These are phyloP conservation scores for Asclepias syriaca DNA, from an alignment of 257 asterid genomes.

Conservation along the genomic window DNA sequence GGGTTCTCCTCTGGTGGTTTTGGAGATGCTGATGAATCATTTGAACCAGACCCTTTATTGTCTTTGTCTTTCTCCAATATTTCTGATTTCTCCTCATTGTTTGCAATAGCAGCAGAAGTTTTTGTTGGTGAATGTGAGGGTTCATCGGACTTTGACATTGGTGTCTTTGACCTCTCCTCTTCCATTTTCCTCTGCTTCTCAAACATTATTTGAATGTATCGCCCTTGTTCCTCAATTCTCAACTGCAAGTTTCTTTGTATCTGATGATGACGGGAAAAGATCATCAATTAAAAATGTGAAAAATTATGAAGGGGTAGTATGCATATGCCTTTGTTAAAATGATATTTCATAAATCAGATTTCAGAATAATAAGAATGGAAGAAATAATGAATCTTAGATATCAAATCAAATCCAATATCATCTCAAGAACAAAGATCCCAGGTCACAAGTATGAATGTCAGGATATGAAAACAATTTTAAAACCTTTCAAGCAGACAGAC, in stretches of 20 bases:
- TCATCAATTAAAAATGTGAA: not conserved
- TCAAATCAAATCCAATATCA: not conserved
- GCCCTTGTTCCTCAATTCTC: slow-evolving; percentile 86
- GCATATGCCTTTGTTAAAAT: not conserved
- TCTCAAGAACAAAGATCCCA: not conserved
- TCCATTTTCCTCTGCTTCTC: slow-evolving; percentile 67
- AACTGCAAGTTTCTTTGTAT: slow-evolving; percentile 76
- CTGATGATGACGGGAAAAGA: slow-evolving; percentile 37
- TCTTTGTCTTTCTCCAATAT: slow-evolving; percentile 15
- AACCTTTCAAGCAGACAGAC: not conserved
- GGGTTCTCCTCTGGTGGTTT: slow-evolving; percentile 16
- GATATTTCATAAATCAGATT: not conserved
- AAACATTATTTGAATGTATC: slow-evolving; percentile 63
- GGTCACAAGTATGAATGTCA: not conserved
- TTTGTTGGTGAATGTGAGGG: slow-evolving; percentile 19
- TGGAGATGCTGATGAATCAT: slow-evolving; percentile 9
- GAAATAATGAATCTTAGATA: not conserved
- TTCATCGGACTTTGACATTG: slow-evolving; percentile 29
- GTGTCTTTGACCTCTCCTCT: slow-evolving; percentile 40
- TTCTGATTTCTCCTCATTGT: slow-evolving; percentile 25
- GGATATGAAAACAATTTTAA: too few species aligned
- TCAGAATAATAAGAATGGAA: not conserved
- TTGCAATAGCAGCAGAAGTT: slow-evolving; percentile 16
- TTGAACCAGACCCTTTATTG: slow-evolving; percentile 14
- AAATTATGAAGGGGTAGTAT: not conserved